phyloP scores from a whole-genome alignment of 2,329 filamentous ascomycete genomes.

The Podosphaera leucotricha region DNA sequence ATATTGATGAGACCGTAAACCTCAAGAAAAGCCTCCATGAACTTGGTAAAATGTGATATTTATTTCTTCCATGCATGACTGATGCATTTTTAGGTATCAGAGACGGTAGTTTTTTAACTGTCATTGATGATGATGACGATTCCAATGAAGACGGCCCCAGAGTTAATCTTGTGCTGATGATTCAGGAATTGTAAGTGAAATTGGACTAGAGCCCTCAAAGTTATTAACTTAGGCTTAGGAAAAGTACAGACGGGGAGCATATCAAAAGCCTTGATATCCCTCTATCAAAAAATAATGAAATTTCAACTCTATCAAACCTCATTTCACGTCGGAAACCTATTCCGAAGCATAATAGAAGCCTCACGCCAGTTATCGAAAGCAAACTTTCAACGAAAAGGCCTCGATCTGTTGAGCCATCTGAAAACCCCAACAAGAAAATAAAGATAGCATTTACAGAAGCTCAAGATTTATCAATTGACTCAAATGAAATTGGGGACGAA shows the following conservation, averaged over 20 bases:
- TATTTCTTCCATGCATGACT: conserved; percentile 3
- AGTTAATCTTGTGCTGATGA: conserved; percentile 56
- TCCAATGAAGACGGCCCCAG: conserved; percentile 27
- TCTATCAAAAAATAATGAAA: conserved; percentile 3
- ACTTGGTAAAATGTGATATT: conserved; percentile 28
- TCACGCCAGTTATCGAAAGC: not conserved
- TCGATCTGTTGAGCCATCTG: not conserved
- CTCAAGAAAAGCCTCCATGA: conserved; percentile 56
- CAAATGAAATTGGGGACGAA: conserved; percentile 17
- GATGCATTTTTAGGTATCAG: conserved; percentile 31
- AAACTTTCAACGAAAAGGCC: conserved; percentile 3
- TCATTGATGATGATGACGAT: conserved; percentile 61
- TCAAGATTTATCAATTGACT: conserved; percentile 12
- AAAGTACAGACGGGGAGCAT: conserved; percentile 24
- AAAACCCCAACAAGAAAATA: not conserved
- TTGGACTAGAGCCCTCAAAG: not conserved
- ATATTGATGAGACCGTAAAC: conserved; percentile 73
- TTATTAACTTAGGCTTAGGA: conserved; percentile 3
- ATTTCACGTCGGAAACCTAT: conserved; percentile 11
- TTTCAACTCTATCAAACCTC: conserved; percentile 4
- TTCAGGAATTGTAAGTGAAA: conserved; percentile 34
- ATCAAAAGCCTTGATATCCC: conserved; percentile 20
- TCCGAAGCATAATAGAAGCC: conserved; percentile 5
- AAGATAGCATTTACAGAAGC: conserved; percentile 7
- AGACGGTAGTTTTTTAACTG: conserved; percentile 51